A percentile compares a stretch with the other conserved stretches of the same genome.
Evolutionary conservation across 495 filamentous ascomycete genomes (phyloP).

Genomic region (Platismatia glauca): DNA sequence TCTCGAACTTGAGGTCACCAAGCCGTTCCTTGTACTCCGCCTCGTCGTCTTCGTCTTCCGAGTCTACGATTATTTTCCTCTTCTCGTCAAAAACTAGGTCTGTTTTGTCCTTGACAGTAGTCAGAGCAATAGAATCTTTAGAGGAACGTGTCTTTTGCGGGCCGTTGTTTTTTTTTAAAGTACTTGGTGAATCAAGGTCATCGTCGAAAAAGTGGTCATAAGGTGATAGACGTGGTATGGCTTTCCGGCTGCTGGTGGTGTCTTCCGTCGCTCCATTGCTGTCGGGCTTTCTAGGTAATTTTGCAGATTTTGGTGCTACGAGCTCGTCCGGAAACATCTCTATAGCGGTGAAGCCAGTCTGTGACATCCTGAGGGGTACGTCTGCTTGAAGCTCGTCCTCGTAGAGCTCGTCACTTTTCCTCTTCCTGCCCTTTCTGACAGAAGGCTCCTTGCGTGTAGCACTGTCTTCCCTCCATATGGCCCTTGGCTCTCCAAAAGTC

Average conservation of each 20-base stretch:
- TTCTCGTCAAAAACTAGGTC: background rate
- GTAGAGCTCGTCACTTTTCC: constrained; percentile 64
- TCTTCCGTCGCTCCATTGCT: background rate
- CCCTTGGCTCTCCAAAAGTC: constrained; percentile 43
- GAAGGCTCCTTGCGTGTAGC: constrained; percentile 36
- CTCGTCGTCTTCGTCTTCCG: constrained; percentile 39
- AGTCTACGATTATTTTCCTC: constrained; percentile 33
- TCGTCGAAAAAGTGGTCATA: constrained; percentile 11
- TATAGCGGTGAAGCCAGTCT: constrained; percentile 28
- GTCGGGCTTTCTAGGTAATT: constrained; percentile 5
- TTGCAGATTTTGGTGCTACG: constrained; percentile 23
- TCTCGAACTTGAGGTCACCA: constrained; percentile 19
- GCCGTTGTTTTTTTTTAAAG: background rate
- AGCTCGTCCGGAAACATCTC: constrained; percentile 25
- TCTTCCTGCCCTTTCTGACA: constrained; percentile 53
- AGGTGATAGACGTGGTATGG: background rate
- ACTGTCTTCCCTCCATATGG: constrained; percentile 53
- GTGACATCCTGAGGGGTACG: constrained; percentile 17
- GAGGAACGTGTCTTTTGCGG: background rate
- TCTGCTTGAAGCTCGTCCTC: constrained; percentile 30
- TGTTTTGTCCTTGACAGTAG: background rate
- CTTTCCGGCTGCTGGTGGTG: background rate
- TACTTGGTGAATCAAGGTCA: constrained; percentile 13
- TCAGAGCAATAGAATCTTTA: background rate
- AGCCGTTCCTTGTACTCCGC: constrained; percentile 25